Evolutionary conservation across 1,139 yeast species (phyloP), one percentile per base, ranked within the genome.

Genomic region (Taphrina flavorubra): DNA sequence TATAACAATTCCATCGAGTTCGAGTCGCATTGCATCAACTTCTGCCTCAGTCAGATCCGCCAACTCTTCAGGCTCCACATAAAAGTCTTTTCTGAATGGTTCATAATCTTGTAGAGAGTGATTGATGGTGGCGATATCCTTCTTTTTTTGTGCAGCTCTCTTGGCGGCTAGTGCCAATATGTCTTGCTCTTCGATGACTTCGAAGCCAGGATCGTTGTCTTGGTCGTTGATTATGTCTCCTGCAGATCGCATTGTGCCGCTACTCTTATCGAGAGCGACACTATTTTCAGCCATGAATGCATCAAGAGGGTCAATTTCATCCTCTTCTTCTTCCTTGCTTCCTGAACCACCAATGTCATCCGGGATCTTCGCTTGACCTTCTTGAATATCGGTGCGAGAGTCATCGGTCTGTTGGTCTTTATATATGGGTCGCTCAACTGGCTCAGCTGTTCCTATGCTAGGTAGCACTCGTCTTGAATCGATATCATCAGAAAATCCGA

Each of bases 31-130:
- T 25, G 81, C 81, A 1, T 80, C 82, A 0, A 87, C 84, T 61
- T 89, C 90, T 44, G 82, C 84, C 0, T 76, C 78, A 0, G 85
- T 75, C 69, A 88, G 76, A 1, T 75, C 74, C 31, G 78, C 76
- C 1, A 88, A 75, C 59, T 87, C 87, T n/a, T 81, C 82, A 0
- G 90, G 85, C 72, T 88, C 92, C 1, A 79, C 79, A 74, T 90
- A 90, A 73, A 92, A 88, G 14, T 79, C 73, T 75, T 88, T 90
- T 16, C 84, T 76, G 74, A 92, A 86, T 0, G 86, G 83, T 51
- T 80, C 82, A 68, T 86, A 82, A 8, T 81, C 77, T 63, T 85
- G 77, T 70, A 77, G 72, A 59, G 84, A 71, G 77, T 87, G 86
- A 72, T 86, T 85, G 2, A 83, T 77, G 11, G 74, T 75, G 16